Percentiles rank a stretch among this genome's conserved stretches.
Evolutionary conservation across 768 basidiomycete species (phyloP).

Genomic region (Hydnomerulius pinastri): DNA sequence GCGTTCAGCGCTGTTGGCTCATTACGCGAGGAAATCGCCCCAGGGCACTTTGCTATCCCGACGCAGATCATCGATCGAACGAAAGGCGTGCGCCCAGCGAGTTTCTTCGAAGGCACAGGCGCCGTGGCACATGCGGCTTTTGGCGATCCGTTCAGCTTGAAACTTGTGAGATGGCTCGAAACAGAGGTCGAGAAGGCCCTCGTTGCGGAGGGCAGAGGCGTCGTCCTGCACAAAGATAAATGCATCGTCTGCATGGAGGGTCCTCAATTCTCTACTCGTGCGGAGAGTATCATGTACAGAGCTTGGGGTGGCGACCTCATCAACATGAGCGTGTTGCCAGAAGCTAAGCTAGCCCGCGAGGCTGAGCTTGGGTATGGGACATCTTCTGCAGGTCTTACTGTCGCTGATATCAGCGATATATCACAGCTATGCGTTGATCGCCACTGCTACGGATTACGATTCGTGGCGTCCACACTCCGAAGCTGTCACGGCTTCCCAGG

Average conservation of each 20-base stretch:
- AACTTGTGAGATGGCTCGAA: conserved; percentile 67
- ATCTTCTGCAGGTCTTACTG: not conserved
- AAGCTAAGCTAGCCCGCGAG: conserved; percentile 96
- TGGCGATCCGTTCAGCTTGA: conserved; percentile 84
- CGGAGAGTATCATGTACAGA: conserved; percentile 93
- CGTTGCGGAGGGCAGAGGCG: conserved; percentile 54
- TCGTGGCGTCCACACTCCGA: conserved; percentile 84
- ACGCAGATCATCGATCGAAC: conserved; percentile 96
- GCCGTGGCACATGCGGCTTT: conserved; percentile 94
- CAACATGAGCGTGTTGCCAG: conserved; percentile 97
- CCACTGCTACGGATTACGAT: conserved; percentile 93
- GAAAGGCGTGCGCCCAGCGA: conserved; percentile 86
- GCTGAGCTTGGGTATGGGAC: conserved; percentile 79
- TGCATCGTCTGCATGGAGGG: conserved; percentile 97
- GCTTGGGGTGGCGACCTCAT: conserved; percentile 92
- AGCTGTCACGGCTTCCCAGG: conserved; percentile 87
- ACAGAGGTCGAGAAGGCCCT: conserved; percentile 64
- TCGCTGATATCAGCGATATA: not conserved
- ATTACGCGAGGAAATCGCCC: conserved; percentile 88
- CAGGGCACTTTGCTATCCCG: conserved; percentile 87
- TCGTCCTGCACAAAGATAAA: conserved; percentile 77
- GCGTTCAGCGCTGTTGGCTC: conserved; percentile 97
- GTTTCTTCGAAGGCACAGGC: conserved; percentile 81
- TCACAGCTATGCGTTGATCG: conserved; percentile 86
- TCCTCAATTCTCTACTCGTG: conserved; percentile 96